Evolutionary conservation across 75 land plant genomes (phyloP).

Genomic region (Sequoiadendron giganteum): DNA sequence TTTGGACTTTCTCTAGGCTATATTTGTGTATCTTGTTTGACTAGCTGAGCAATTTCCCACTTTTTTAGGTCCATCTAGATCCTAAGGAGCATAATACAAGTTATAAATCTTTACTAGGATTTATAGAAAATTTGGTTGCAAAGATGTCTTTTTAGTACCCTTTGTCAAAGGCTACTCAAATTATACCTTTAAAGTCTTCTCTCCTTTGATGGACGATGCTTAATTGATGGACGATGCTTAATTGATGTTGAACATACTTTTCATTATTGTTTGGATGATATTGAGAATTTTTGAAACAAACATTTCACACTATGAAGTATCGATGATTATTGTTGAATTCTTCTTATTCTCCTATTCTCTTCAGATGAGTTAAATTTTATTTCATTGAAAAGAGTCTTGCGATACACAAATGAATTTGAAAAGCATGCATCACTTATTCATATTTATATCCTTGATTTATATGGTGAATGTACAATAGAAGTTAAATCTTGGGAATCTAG

Average conservation of each 20-base stretch:
- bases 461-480: too few species aligned
- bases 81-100: too few species aligned
- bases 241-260: not conserved
- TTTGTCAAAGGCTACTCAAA: slow-evolving; percentile 45
- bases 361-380: too few species aligned
- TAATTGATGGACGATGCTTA: not conserved
- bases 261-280: not conserved
- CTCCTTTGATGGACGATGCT: too few species aligned
- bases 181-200: too few species aligned
- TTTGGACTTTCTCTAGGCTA: not conserved
- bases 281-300: not conserved
- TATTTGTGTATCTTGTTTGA: not conserved
- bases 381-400: too few species aligned
- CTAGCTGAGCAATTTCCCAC: not conserved
- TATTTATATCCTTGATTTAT: too few species aligned
- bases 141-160: slow-evolving; percentile 88
- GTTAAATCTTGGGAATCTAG: too few species aligned
- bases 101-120: too few species aligned
- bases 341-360: not conserved
- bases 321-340: not conserved
- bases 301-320: not conserved
- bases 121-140: slow-evolving; percentile 73
- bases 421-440: too few species aligned
- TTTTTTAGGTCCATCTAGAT: too few species aligned
- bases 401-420: too few species aligned